phyloP scores from a whole-genome alignment of 1,284 basidiomycete genomes.

The Boletus smithii region DNA sequence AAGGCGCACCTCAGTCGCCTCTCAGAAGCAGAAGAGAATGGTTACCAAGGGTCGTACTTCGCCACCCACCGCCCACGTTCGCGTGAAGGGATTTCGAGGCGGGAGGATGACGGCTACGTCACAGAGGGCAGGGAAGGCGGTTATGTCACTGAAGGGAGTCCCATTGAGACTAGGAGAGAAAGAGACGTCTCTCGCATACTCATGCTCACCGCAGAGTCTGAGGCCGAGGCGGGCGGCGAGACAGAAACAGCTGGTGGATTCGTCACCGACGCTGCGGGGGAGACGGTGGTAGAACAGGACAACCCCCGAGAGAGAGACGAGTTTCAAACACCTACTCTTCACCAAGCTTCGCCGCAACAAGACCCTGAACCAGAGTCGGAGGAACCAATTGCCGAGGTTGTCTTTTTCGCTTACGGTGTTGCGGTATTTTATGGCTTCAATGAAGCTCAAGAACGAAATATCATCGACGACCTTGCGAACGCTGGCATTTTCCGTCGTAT shows the following conservation, averaged over 20 bases:
- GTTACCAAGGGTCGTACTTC: constrained; percentile 86
- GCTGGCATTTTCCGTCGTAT: constrained; percentile 64
- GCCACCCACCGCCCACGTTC: constrained; percentile 36
- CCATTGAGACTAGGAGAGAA: constrained; percentile 9
- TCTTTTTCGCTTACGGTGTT: constrained; percentile 86
- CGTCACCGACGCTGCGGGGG: constrained; percentile 11
- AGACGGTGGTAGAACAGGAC: constrained; percentile 16
- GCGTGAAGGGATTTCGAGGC: constrained; percentile 18
- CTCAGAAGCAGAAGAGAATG: constrained; percentile 86
- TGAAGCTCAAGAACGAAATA: constrained; percentile 71
- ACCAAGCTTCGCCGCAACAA: background rate
- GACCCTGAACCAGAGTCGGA: constrained; percentile 22
- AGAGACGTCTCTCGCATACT: background rate
- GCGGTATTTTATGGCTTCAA: constrained; percentile 84
- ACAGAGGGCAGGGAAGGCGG: constrained; percentile 26
- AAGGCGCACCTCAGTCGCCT: constrained; percentile 65
- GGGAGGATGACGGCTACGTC: constrained; percentile 34
- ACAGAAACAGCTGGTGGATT: constrained; percentile 15
- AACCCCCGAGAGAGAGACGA: background rate
- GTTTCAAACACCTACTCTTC: constrained; percentile 6
- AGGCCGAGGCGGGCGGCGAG: constrained; percentile 14
- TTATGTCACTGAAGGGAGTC: constrained; percentile 26
- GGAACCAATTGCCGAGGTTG: constrained; percentile 70
- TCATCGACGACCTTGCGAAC: constrained; percentile 78
- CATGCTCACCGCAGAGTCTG: constrained; percentile 14